phyloP scores from a whole-genome alignment of 2,329 filamentous ascomycete species.

The Sarocladium oryzae region DNA sequence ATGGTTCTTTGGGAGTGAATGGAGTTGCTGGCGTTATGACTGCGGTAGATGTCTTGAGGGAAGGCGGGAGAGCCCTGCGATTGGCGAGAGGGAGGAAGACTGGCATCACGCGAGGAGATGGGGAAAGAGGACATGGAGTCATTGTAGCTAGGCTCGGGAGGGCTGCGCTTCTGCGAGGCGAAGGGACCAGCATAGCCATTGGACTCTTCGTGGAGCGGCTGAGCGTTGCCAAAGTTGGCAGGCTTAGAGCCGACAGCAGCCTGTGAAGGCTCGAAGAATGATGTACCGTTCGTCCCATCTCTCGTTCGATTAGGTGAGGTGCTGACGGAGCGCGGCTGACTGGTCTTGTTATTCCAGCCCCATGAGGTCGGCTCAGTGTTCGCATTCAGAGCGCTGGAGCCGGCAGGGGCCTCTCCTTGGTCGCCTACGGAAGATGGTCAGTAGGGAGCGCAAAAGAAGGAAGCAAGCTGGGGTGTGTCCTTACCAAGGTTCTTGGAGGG shows the following conservation, averaged over 20 bases:
- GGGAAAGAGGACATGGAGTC: conserved; percentile 22
- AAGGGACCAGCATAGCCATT: conserved; percentile 21
- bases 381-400: conserved; percentile 62
- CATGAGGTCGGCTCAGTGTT: conserved; percentile 63
- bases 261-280: conserved; percentile 41
- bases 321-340: conserved; percentile 39
- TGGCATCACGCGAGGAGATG: conserved; percentile 43
- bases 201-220: conserved; percentile 1
- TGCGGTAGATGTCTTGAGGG: conserved; percentile 29
- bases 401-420: conserved; percentile 43
- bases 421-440: conserved; percentile 15
- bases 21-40: conserved; percentile 37
- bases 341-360: conserved; percentile 36
- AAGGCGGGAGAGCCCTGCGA: conserved; percentile 37
- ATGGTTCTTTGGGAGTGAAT: conserved; percentile 41
- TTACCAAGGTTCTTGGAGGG: conserved; percentile 35
- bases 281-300: conserved; percentile 24
- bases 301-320: conserved; percentile 54
- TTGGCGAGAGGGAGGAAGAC: conserved; percentile 50
- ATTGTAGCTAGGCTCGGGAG: conserved; percentile 36
- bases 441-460: background rate
- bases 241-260: conserved; percentile 27
- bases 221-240: conserved; percentile 9
- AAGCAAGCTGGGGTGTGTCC: conserved; percentile 10
- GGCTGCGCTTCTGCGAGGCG: conserved; percentile 25